Conservation (phyloP, 1,284 basidiomycete species). For the Moesziomyces globuligerus region DNA sequence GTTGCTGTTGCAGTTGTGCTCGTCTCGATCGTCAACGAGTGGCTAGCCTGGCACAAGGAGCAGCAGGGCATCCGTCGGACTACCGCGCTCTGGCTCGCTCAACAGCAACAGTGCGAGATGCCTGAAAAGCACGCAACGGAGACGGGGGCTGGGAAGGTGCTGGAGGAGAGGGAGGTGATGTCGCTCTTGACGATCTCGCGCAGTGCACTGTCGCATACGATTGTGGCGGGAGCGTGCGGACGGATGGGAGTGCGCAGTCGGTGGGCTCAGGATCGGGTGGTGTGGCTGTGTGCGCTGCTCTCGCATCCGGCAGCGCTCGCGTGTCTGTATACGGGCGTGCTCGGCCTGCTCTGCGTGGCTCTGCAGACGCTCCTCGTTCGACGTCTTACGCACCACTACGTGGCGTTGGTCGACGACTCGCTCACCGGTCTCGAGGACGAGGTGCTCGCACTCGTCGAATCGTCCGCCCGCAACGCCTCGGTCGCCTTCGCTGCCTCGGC, state of each 20-base stretch:
- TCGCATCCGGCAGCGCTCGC: conserved; percentile 88
- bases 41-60: conserved; percentile 49
- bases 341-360: conserved; percentile 88
- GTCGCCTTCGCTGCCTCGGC: conserved; percentile 78
- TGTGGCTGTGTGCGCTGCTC: conserved; percentile 87
- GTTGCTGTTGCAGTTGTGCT: conserved; percentile 34
- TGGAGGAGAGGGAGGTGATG: conserved; percentile 30
- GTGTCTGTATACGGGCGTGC: conserved; percentile 86
- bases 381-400: conserved; percentile 41
- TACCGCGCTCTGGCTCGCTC: conserved; percentile 33
- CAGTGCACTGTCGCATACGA: conserved; percentile 30
- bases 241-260: conserved; percentile 27
- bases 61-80: conserved; percentile 34
- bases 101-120: not conserved
- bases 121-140: not conserved
- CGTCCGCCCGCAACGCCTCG: conserved; percentile 78
- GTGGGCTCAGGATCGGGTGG: conserved; percentile 63
- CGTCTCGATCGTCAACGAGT: conserved; percentile 32
- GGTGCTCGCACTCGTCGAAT: conserved; percentile 80
- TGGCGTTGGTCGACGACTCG: conserved; percentile 67
- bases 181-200: conserved; percentile 46
- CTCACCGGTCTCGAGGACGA: conserved; percentile 74
- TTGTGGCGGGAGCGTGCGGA: conserved; percentile 1
- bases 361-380: conserved; percentile 77
- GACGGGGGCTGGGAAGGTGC: not conserved